Evolutionary conservation across 1,139 yeast genomes (phyloP).

Genomic region (Pichia sp.): DNA sequence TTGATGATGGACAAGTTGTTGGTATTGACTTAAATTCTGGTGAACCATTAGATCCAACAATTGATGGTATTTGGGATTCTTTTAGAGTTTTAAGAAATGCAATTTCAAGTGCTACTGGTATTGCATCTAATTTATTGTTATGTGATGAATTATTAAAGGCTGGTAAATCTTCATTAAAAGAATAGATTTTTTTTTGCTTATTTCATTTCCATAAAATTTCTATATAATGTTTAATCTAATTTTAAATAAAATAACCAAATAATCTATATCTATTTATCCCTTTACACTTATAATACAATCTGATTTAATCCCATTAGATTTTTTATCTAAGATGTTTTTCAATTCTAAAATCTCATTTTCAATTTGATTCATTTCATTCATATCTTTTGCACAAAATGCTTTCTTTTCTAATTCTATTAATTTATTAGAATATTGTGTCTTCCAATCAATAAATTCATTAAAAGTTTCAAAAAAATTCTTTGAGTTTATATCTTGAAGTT

Average conservation of each 20-base stretch:
- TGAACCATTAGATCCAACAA: conserved; percentile 91
- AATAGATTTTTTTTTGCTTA: neutral
- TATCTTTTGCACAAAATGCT: conserved; percentile 16
- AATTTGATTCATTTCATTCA: conserved; percentile 14
- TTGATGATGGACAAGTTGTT: conserved; percentile 70
- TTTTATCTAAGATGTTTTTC: conserved; percentile 8
- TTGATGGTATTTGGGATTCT: conserved; percentile 96
- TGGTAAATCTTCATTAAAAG: conserved; percentile 57
- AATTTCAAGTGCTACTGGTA: conserved; percentile 86
- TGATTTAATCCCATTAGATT: conserved; percentile 8
- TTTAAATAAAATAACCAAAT: neutral
- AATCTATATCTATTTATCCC: conserved; percentile 13
- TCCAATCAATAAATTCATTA: conserved; percentile 24
- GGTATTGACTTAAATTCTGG: conserved; percentile 91
- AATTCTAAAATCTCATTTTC: conserved; percentile 14
- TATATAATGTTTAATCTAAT: neutral
- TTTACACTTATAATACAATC: conserved; percentile 18
- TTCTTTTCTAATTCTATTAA: conserved; percentile 17
- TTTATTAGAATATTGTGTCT: conserved; percentile 9
- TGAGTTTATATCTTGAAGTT: conserved; percentile 20
- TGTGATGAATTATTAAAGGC: conserved; percentile 97
- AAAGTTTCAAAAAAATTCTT: conserved; percentile 21
- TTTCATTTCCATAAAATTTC: neutral
- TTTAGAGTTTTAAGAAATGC: conserved; percentile 92
- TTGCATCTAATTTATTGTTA: conserved; percentile 82